A percentile compares a stretch with the other conserved stretches of the same genome.
Conservation (phyloP, 2,329 filamentous ascomycete genomes). For the Gliomastix tumulicola region DNA sequence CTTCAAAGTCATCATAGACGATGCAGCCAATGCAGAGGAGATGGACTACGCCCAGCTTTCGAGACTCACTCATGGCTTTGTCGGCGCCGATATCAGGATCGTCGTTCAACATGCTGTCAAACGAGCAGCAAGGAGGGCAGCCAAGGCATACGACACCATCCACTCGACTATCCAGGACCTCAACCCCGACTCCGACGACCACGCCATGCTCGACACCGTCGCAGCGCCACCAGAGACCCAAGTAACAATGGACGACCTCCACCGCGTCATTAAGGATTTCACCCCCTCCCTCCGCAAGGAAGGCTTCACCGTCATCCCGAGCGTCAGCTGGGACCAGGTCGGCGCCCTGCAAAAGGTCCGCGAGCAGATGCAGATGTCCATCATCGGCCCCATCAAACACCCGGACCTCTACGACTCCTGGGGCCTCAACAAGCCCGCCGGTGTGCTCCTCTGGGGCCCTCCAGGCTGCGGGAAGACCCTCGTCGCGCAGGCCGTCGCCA, state of each 20-base stretch:
- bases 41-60: conserved; percentile 71
- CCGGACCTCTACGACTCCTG: conserved; percentile 71
- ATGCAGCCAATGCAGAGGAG: conserved; percentile 56
- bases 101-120: conserved; percentile 41
- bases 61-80: conserved; percentile 83
- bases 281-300: conserved; percentile 68
- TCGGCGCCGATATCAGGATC: conserved; percentile 78
- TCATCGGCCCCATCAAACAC: conserved; percentile 81
- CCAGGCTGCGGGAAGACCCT: conserved; percentile 96
- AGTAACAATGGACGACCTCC: conserved; percentile 51
- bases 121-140: conserved; percentile 15
- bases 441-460: conserved; percentile 91
- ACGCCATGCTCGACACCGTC: no score
- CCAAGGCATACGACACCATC: no score
- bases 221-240: no score
- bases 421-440: conserved; percentile 74
- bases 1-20: conserved; percentile 62
- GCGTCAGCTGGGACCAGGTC: conserved; percentile 89
- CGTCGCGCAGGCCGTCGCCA: conserved; percentile 91
- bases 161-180: not conserved
- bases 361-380: conserved; percentile 73
- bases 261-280: conserved; percentile 60
- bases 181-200: not conserved
- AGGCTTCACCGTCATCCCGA: conserved; percentile 89
- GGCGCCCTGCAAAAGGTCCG: conserved; percentile 77